Evolutionary conservation across 2,329 filamentous ascomycete species (phyloP), one percentile per base, ranked within the genome.

Genomic region (Pseudocercospora fuligena): DNA sequence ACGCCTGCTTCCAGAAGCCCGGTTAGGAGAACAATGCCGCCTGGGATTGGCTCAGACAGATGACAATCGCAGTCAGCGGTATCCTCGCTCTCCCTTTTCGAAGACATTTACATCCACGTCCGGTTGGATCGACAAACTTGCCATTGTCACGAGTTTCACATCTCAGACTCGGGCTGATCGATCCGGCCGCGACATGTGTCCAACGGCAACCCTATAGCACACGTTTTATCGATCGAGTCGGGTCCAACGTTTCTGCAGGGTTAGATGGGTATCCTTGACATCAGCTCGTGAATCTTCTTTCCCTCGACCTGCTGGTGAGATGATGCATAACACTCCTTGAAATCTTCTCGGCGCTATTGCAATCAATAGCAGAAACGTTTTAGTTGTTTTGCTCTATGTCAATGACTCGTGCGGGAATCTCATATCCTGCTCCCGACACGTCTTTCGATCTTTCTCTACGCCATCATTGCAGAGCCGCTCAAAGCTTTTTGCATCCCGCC

Each of bases 1-100:
- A 33, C 63, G 58, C 57, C 51, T 58, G 29, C 65, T 70, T 64
- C 68, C 68, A 70, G 63, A 63, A 67, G 65, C 68, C 68, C 65
- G 68, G 68, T 70, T 65, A 53, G 61, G 47, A 65, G 31, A 58
- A 31, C 57, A 25, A 40, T 46, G 27, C 19, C 46, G 47, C 49
- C 56, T 57, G 61, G 61, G 60, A 63, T 57, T 23, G 60, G 31
- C 46, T 36, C 27, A 54, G n/a, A n/a, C 57, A 43, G 9, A 46
- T 60, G 33, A 47, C 33, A 43, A 58, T 19, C n/a, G 54, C 54
- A 40, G 6, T 12, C 54, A 40, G 54, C 54, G 5, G 23, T 40
- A 58, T 12, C 36, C 54, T 19, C 40, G 19, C 7, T 51, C 23
- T 9, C 58, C 27, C 25, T 49, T n/a, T 16, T n/a, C 23, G 7